A percentile compares a stretch with the other conserved stretches of the same genome.
These are phyloP conservation scores for Apiospora saccharicola DNA, from an alignment of 2,329 filamentous ascomycete genomes.

Conservation along the genomic window DNA sequence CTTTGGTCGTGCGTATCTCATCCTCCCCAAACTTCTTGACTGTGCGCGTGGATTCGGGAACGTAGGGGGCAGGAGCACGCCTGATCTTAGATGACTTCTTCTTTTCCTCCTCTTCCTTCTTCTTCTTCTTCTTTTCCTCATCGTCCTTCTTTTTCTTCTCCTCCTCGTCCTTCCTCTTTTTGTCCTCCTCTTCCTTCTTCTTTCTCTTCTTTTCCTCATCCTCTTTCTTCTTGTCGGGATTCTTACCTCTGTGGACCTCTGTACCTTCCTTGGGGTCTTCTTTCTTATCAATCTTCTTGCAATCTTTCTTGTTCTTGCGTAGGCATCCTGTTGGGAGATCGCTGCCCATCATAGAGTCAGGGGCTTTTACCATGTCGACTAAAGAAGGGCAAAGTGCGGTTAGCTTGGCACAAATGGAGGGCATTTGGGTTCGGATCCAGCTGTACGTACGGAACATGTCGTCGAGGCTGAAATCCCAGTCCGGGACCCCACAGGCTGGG, in stretches of 20 bases:
- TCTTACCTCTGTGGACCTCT: not conserved
- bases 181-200: too few relatives aligned
- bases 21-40: slow-evolving; percentile 23
- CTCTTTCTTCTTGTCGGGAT: not conserved
- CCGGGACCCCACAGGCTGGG: not conserved
- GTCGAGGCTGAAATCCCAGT: not conserved
- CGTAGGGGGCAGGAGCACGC: slow-evolving; percentile 15
- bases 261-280: not conserved
- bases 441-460: not conserved
- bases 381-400: not conserved
- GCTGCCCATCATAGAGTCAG: not conserved
- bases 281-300: not conserved
- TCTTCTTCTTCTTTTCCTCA: too few relatives aligned
- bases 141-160: not conserved
- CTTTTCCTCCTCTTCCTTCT: not conserved
- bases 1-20: slow-evolving; percentile 19
- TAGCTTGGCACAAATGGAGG: too few relatives aligned
- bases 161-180: not conserved
- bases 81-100: slow-evolving; percentile 22
- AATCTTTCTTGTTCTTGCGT: not conserved
- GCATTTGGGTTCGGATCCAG: too few relatives aligned
- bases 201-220: too few relatives aligned
- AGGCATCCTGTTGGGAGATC: not conserved
- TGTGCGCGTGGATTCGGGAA: slow-evolving; percentile 12
- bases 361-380: not conserved